Evolutionary conservation across 1,284 basidiomycete genomes (phyloP).

Genomic region (Ceratobasidium sp.): DNA sequence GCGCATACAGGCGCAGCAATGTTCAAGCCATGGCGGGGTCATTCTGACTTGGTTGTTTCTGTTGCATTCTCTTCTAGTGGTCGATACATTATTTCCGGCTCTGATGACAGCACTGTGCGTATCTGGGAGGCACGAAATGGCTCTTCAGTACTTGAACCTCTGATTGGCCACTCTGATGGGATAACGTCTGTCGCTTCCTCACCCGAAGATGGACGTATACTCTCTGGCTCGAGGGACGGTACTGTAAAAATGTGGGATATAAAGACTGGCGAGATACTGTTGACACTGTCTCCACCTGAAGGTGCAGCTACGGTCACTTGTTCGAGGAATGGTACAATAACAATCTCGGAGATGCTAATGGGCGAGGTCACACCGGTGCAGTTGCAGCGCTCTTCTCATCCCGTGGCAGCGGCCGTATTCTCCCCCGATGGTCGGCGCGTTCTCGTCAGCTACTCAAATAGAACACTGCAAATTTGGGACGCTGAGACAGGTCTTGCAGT

Average conservation of each 20-base stretch:
- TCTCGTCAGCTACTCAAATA: conserved; percentile 32
- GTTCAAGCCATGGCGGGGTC: conserved; percentile 30
- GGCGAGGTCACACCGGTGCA: too few species aligned
- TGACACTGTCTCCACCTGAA: too few species aligned
- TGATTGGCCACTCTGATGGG: neutral
- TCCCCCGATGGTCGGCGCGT: conserved; percentile 37
- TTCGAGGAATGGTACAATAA: too few species aligned
- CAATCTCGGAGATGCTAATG: too few species aligned
- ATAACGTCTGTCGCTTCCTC: conserved; percentile 24
- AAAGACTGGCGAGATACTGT: neutral
- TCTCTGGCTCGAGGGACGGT: conserved; percentile 26
- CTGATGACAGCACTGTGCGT: conserved; percentile 15
- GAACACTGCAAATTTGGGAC: conserved; percentile 35
- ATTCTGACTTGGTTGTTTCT: conserved; percentile 52
- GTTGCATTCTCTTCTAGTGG: conserved; percentile 60
- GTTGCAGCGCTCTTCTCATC: conserved; percentile 27
- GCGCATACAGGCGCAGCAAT: conserved; percentile 7
- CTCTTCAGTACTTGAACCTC: conserved; percentile 21
- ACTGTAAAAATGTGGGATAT: conserved; percentile 11
- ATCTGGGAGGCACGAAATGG: conserved; percentile 34
- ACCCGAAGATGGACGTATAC: neutral
- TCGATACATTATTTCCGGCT: conserved; percentile 46
- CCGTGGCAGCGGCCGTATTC: conserved; percentile 11
- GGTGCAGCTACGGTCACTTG: too few species aligned
- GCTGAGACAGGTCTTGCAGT: neutral